phyloP scores from a whole-genome alignment of 2,329 filamentous ascomycete species.

The Colletotrichum lupini region DNA sequence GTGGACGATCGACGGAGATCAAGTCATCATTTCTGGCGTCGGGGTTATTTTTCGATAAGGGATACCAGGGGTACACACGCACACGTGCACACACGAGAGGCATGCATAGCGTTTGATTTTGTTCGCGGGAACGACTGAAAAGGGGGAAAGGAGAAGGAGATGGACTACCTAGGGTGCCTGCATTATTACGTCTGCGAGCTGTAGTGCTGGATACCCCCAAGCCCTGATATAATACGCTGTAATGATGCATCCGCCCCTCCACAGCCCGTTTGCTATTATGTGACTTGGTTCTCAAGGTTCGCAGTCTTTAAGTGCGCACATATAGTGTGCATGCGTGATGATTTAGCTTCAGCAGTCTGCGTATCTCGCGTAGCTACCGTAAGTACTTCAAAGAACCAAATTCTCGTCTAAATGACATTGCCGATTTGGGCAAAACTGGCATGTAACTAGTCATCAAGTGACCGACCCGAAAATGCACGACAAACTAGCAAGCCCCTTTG shows the following conservation, averaged over 20 bases:
- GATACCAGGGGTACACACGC: not conserved
- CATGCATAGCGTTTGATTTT: constrained; percentile 31
- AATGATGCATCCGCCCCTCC: constrained; percentile 7
- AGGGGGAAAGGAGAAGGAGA: not conserved
- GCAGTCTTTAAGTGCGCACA: not conserved
- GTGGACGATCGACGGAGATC: not conserved
- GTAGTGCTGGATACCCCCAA: constrained; percentile 31
- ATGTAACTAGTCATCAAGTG: not conserved
- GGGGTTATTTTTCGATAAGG: not conserved
- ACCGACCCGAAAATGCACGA: not conserved
- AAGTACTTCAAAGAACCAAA: too few species aligned
- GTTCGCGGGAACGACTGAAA: not conserved
- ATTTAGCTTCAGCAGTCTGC: not conserved
- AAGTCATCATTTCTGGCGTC: constrained; percentile 2
- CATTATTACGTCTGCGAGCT: constrained; percentile 20
- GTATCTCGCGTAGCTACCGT: not conserved
- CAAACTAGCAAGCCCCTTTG: not conserved
- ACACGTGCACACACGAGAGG: constrained; percentile 14
- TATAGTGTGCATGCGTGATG: not conserved
- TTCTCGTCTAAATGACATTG: not conserved
- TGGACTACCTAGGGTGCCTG: constrained; percentile 4
- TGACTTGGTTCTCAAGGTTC: not conserved
- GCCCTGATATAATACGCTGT: constrained; percentile 13
- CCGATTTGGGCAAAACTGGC: not conserved
- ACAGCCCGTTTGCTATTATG: not conserved